Evolutionary conservation across 2,329 filamentous ascomycete genomes (phyloP).

Genomic region (Phyllosticta citriasiana): DNA sequence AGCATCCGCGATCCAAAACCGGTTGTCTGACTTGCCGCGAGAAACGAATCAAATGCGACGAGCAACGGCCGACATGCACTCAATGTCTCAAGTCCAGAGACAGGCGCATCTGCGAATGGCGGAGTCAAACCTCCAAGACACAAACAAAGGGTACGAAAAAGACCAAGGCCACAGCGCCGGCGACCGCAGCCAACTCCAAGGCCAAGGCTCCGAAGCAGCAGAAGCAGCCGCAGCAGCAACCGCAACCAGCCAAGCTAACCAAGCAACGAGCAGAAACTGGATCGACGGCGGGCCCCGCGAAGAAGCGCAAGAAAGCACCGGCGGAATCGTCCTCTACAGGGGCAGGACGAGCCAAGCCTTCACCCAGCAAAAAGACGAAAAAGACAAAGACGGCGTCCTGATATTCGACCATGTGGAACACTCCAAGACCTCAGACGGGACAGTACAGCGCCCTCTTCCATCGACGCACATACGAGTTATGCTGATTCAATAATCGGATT

Average conservation of each 20-base stretch:
- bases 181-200: neutral
- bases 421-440: neutral
- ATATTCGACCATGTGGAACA: neutral
- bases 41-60: neutral
- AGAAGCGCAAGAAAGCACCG: neutral
- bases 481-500: too few relatives aligned
- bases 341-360: neutral
- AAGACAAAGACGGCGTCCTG: neutral
- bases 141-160: neutral
- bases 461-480: too few relatives aligned
- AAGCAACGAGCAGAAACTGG: neutral
- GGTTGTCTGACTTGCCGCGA: neutral
- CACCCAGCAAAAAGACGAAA: neutral
- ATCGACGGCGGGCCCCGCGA: neutral
- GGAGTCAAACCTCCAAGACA: neutral
- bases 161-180: neutral
- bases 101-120: neutral
- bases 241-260: neutral
- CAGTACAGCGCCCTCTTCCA: too few relatives aligned
- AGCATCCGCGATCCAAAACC: neutral
- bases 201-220: neutral
- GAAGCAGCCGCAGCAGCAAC: too few relatives aligned
- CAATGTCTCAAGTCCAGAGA: neutral
- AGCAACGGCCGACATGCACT: neutral
- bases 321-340: neutral